Base-by-base conservation (phyloP, 2,329 filamentous ascomycete genomes). In the Dryadomyces quercivorus region DNA sequence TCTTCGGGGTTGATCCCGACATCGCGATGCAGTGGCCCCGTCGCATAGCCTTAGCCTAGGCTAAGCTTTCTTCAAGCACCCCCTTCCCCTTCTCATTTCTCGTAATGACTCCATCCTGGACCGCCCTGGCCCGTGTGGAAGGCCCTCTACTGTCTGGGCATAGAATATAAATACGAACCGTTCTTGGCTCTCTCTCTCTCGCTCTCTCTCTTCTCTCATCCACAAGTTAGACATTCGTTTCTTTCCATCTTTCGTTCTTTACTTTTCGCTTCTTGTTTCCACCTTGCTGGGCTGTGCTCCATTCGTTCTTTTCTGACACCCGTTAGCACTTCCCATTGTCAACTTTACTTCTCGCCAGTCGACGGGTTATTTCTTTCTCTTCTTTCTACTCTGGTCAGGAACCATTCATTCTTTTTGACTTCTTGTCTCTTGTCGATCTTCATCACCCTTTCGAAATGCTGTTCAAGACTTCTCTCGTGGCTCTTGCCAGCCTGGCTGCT, bases 401-500 rank as follows among this genome's bases (percentile, higher is more conserved):
- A 77, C 75, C 74, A 69, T 68, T 63, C 62, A 59, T 51, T 13
- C 34, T 45, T 50, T 49, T 52, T 57, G 15, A 20, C 4, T 44
- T 44, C 18, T n/a, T 44, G 38, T 44, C 55, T 44, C 18, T n/a
- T 44, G 38, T 44, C 55, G 48, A n/a, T 15, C 6, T 38, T 52
- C 43, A 20, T 34, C 40, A 36, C 38, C 52, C 45, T 52, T 49
- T 54, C 70, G 76, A 62, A 50, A 81, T 80, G 77, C 72, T 77
- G 63, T 63, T 78, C 63, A 77, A 78, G 65, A 69, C 68, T 57
- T 62, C 75, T 49, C 60, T 78, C 57, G 57, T 76, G 50, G 70
- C 74, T 68, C 70, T 80, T 21, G 58, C 76, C 64, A 72, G 77
- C 65, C 63, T 77, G 57, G 65, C 70, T 51, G 68, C 68, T 55